These are phyloP conservation scores for Phytophthora palmivora DNA, from an alignment of 352 stramenopile species.

Conservation along the genomic window DNA sequence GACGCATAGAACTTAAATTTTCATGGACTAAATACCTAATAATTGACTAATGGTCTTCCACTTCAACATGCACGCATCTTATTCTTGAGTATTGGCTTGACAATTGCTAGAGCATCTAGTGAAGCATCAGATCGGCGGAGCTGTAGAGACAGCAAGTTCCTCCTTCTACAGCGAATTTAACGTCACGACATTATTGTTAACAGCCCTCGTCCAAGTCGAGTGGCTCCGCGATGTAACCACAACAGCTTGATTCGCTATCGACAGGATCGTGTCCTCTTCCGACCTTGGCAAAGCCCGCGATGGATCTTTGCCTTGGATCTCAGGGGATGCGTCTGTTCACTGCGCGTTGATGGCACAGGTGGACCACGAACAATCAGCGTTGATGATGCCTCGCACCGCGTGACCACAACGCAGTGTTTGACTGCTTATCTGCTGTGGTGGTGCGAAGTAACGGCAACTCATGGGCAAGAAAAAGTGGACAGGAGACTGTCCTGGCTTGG, in stretches of 20 bases:
- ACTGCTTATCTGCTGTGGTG: slow-evolving; percentile 8
- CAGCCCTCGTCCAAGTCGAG: background rate
- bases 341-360: slow-evolving; percentile 18
- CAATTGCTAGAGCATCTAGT: too few species aligned
- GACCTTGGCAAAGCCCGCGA: slow-evolving; percentile 11
- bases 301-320: slow-evolving; percentile 30
- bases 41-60: slow-evolving; percentile 4
- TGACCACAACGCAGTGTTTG: slow-evolving; percentile 5
- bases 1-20: slow-evolving; percentile 1
- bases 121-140: too few species aligned
- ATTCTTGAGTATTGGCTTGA: background rate
- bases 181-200: slow-evolving; percentile 1
- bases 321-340: slow-evolving; percentile 28
- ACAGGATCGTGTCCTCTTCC: slow-evolving; percentile 5
- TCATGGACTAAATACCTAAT: slow-evolving; percentile 5
- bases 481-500: slow-evolving; percentile 20
- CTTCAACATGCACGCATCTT: slow-evolving; percentile 8
- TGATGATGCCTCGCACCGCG: slow-evolving; percentile 18
- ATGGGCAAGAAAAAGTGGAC: slow-evolving; percentile 37
- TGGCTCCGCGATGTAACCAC: slow-evolving; percentile 12
- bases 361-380: slow-evolving; percentile 13
- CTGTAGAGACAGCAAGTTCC: too few species aligned
- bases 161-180: too few species aligned
- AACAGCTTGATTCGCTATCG: slow-evolving; percentile 19
- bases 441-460: slow-evolving; percentile 27